Evolutionary conservation across 441 rosid genomes (phyloP), one percentile per base, ranked within the genome.

Genomic region (Pelargonium myrrhifolium): DNA sequence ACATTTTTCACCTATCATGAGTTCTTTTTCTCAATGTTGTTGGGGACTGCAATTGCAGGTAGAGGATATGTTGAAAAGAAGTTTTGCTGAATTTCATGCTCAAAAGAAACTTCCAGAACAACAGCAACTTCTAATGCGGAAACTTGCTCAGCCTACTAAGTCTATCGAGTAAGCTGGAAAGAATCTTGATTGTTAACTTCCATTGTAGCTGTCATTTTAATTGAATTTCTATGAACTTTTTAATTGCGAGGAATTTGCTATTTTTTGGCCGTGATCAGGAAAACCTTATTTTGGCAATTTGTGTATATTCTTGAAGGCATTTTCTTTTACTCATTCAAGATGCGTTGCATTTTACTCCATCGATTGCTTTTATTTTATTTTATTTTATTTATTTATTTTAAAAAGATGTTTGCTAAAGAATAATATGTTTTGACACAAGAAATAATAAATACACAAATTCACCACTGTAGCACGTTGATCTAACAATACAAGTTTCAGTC

Each of bases 1-100:
- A 7, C 31, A 15, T 6, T 39, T 40, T 37, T 37, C 18, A 37
- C 20, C 53, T 24, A 4, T 64, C 18, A 68, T 20, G 65, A 63
- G 15, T 55, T 66, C 62, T 65, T 37, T 69, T 67, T 56, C 65
- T 61, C 28, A 17, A 26, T 59, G 37, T 72, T 71, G 69, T 70
- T 66, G 70, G 55, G 68, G 45, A 64, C 26, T 61, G 11, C 69
- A 64, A 74, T 15, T 76, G 77, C 80, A 94, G 99, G 97, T 94
- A 74, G 99, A 94, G 81, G 99, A 94, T 73, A 94, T 94, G 99
- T 71, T 94, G 81, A 94, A 94, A 84, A 86, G 98, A 85, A 94
- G 97, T 80, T 94, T 94, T 82, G 96, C 99, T 64, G 99, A 94
- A 81, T 94, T 94, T 77, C 95, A 86, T 87, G 76, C 97, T 65